Evolutionary conservation across 1,284 basidiomycete genomes (phyloP).

Genomic region (Trichosporon coremiiforme): DNA sequence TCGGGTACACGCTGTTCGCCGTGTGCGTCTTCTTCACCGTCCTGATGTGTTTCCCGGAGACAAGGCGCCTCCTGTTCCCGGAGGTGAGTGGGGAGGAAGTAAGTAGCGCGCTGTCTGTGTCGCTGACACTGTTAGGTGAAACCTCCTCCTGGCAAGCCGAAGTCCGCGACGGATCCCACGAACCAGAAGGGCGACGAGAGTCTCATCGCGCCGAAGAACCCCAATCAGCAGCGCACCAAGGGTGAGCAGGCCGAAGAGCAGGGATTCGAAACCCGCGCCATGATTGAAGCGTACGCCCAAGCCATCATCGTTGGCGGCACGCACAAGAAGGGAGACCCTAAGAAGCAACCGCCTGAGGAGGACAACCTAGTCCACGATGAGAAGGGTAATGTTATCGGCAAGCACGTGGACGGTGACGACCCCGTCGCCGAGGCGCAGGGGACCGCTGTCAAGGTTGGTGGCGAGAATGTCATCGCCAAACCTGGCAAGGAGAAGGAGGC

Average conservation of each 20-base stretch:
- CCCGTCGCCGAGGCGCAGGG: conserved; percentile 39
- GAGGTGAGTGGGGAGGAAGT: conserved; percentile 45
- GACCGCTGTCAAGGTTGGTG: conserved; percentile 45
- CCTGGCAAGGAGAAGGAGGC: conserved; percentile 17
- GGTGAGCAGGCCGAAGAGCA: conserved; percentile 58
- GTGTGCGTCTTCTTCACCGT: conserved; percentile 56
- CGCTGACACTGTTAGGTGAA: background rate
- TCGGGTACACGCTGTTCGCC: conserved; percentile 57
- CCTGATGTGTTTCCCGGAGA: conserved; percentile 59
- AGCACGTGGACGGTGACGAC: background rate
- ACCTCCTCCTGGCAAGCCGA: background rate
- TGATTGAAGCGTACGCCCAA: conserved; percentile 54
- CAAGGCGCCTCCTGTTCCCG: conserved; percentile 61
- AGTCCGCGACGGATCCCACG: conserved; percentile 17
- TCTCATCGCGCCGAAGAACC: conserved; percentile 51
- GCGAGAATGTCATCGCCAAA: background rate
- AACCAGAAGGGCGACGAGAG: conserved; percentile 56
- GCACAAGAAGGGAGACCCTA: conserved; percentile 41
- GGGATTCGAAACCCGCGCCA: conserved; percentile 56
- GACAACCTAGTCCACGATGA: conserved; percentile 33
- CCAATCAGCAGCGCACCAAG: conserved; percentile 41
- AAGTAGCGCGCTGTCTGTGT: too few relatives aligned
- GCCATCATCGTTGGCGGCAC: conserved; percentile 43
- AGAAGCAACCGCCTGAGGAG: background rate
- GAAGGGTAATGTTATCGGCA: conserved; percentile 33